Percentiles rank a stretch among this genome's conserved stretches.
Conservation (phyloP, 768 basidiomycete genomes). For the Boletus tomentosulus region DNA sequence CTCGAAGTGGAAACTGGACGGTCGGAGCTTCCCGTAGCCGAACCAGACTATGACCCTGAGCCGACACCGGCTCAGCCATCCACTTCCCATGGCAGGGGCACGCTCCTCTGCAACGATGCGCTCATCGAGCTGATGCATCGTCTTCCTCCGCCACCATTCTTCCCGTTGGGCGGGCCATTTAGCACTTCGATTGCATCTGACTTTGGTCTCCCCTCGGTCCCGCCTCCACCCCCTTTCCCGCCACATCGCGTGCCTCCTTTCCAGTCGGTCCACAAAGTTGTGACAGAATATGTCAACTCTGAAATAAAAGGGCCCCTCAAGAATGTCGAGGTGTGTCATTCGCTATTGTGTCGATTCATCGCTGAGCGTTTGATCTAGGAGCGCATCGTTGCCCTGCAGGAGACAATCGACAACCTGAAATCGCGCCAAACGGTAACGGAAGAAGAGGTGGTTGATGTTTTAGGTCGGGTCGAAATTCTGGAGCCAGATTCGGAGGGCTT, state of each 20-base stretch:
- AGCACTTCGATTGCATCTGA: constrained; percentile 15
- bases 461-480: constrained; percentile 37
- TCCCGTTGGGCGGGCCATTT: constrained; percentile 17
- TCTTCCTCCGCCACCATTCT: constrained; percentile 17
- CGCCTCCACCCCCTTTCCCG: constrained; percentile 1
- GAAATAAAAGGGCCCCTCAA: constrained; percentile 22
- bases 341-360: not conserved
- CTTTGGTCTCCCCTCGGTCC: constrained; percentile 17
- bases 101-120: constrained; percentile 9
- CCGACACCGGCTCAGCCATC: constrained; percentile 1
- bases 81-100: constrained; percentile 9
- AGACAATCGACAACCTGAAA: constrained; percentile 16
- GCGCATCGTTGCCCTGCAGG: constrained; percentile 21
- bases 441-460: constrained; percentile 31
- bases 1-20: constrained; percentile 11
- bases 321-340: constrained; percentile 17
- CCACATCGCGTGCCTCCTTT: constrained; percentile 11
- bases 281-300: constrained; percentile 19
- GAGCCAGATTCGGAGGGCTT: constrained; percentile 32
- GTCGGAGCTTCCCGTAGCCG: constrained; percentile 7
- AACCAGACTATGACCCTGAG: constrained; percentile 4
- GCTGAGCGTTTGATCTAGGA: constrained; percentile 16
- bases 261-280: constrained; percentile 10
- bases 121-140: constrained; percentile 16
- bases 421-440: constrained; percentile 25